Evolutionary conservation across 2,329 filamentous ascomycete species (phyloP), one percentile per base, ranked within the genome.

Genomic region (Cercospora zeina): DNA sequence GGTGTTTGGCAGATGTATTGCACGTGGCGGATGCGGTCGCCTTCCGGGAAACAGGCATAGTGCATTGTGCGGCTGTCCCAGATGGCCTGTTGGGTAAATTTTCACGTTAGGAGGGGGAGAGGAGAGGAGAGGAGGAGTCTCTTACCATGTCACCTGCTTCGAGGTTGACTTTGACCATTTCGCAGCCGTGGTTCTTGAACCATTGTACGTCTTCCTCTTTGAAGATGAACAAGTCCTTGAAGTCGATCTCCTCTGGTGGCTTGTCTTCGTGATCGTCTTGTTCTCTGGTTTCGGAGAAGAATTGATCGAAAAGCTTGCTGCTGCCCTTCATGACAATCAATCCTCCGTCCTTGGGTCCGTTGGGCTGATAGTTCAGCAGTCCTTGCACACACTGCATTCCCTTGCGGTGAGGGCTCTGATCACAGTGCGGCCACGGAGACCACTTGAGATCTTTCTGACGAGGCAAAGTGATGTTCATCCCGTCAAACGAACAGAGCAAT

Each of bases 291-390:
- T 77, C 70, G 2, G 73, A 69, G 67, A 81, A 81, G 73, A 80
- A 82, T 63, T 80, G 72, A 49, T 81, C 74, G 50, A 75, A 77
- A 0, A 81, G 70, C 47, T 76, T 77, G 8, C 73, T 66, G 5
- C 75, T 77, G 3, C 79, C 79, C 31, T 77, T 76, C 73, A 81
- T 77, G 4, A 81, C 65, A 36, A 82, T 74, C 8, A 82, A 65
- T 1, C 79, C 80, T 14, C 80, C 80, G 58, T 82, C 80, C 2
- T 80, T 72, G 1, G 74, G 74, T 1, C 80, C 80, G 42, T 78
- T 78, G 1, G 78, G 79, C 7, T 75, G 72, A 10, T 75, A 76
- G 68, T 81, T 81, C 1, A 81, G 64, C 4, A 82, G 68, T 0
- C 80, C 79, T 34, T 81, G 79, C 0, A 81, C 71, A 49, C 73